phyloP scores from a whole-genome alignment of 257 asterid species.

The Salvia rosmarinus region DNA sequence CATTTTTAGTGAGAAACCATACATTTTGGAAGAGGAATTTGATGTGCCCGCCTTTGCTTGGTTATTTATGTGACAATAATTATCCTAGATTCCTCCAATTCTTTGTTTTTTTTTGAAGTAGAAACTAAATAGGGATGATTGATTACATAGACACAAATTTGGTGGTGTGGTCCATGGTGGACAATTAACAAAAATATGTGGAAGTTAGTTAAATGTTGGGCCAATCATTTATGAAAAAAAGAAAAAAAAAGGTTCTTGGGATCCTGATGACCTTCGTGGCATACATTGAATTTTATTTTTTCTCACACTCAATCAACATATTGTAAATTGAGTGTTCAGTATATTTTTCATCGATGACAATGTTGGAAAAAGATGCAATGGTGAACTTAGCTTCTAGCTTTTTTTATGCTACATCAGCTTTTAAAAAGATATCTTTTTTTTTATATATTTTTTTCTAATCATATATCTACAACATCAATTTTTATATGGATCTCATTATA shows the following conservation, averaged over 20 bases:
- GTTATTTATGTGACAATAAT: slow-evolving; percentile 22
- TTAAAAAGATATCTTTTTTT: too few species aligned
- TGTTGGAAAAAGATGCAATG: neutral
- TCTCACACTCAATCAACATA: neutral
- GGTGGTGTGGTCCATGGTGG: slow-evolving; percentile 21
- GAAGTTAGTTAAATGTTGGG: slow-evolving; percentile 19
- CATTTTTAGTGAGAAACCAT: neutral
- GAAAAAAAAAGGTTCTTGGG: neutral
- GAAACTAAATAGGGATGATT: slow-evolving; percentile 15
- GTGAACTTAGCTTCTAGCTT: too few species aligned
- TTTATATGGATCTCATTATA: too few species aligned
- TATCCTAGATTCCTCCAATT: slow-evolving; percentile 23
- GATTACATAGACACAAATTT: neutral
- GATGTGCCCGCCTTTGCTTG: slow-evolving; percentile 21
- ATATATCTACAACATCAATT: too few species aligned
- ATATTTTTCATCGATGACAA: neutral
- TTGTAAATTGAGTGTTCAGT: neutral
- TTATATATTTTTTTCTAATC: too few species aligned
- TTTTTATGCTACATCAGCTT: too few species aligned
- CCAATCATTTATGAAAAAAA: slow-evolving; percentile 2
- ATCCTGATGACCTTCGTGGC: neutral
- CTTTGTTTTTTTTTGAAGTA: slow-evolving; percentile 15
- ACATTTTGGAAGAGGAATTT: slow-evolving; percentile 11
- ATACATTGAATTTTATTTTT: neutral
- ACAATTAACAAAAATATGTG: neutral